Conservation (phyloP, 176 grass and related monocot species). For the Zea mays region Zm-B73-REFERENCE-NAM-5.0 NC_050098.1:209590001-209590500, state of each 20-base stretch:
- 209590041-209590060: conserved; percentile 45
- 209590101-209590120: conserved; percentile 71
- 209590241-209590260: conserved; percentile 40
- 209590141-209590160: conserved; percentile 51
- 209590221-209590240: conserved; percentile 42
- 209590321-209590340: conserved; percentile 31
- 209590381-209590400: conserved; percentile 52
- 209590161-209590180: conserved; percentile 58
- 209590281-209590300: conserved; percentile 75
- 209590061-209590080: conserved; percentile 53
- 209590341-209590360: conserved; percentile 48
- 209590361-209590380: conserved; percentile 40
- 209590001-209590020: conserved; percentile 42
- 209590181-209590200: conserved; percentile 60
- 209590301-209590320: conserved; percentile 59
- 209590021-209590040: conserved; percentile 47
- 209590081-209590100: conserved; percentile 60
- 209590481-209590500: conserved; percentile 55
- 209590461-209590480: conserved; percentile 43
- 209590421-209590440: conserved; percentile 50
- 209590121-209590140: conserved; percentile 66
- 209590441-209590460: conserved; percentile 51
- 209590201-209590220: conserved; percentile 66
- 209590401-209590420: conserved; percentile 53
- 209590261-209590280: conserved; percentile 59